A percentile compares a stretch with the other conserved stretches of the same genome.
These are phyloP conservation scores for Candida ascalaphidarum DNA, from an alignment of 805 yeast species.

Conservation along the genomic window DNA sequence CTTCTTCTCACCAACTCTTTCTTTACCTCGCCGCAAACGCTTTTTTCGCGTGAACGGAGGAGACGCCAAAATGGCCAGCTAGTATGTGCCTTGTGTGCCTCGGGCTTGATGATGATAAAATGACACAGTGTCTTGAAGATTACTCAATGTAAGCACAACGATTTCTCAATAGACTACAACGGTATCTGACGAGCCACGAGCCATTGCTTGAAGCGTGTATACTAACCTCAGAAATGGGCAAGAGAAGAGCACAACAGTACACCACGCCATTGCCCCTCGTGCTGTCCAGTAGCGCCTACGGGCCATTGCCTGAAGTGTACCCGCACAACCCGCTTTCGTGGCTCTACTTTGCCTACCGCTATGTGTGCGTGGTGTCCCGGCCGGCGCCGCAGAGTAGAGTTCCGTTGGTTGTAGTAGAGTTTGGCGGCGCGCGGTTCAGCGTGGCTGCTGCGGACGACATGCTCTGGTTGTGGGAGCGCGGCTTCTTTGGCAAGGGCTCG, in stretches of 20 bases:
- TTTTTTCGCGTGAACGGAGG: too few species aligned
- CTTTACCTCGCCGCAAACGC: too few species aligned
- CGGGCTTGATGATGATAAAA: constrained; percentile 14
- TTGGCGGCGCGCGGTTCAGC: constrained; percentile 23
- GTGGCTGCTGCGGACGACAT: constrained; percentile 39
- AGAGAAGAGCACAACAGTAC: constrained; percentile 11
- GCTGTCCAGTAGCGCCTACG: constrained; percentile 24
- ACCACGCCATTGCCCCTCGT: constrained; percentile 52
- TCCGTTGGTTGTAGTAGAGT: constrained; percentile 12
- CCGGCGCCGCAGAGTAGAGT: constrained; percentile 17
- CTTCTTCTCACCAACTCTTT: too few species aligned
- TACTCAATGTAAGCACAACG: constrained; percentile 60
- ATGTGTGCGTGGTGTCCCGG: constrained; percentile 8
- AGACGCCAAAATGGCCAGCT: too few species aligned
- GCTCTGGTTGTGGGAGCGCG: constrained; percentile 64
- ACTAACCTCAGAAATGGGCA: constrained; percentile 12
- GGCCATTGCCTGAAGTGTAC: constrained; percentile 42
- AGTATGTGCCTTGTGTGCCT: too few species aligned
- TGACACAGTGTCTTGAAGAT: constrained; percentile 20
- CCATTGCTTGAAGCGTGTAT: constrained; percentile 1
- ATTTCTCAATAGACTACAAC: constrained; percentile 90
- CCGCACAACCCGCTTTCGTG: constrained; percentile 68
- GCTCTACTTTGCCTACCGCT: constrained; percentile 34
- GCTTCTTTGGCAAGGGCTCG: constrained; percentile 91
- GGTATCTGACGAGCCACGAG: constrained; percentile 64